Percentiles rank a stretch among this genome's conserved stretches.
Evolutionary conservation across 1,284 basidiomycete species (phyloP).

Genomic region (Trichosporon sp.): DNA sequence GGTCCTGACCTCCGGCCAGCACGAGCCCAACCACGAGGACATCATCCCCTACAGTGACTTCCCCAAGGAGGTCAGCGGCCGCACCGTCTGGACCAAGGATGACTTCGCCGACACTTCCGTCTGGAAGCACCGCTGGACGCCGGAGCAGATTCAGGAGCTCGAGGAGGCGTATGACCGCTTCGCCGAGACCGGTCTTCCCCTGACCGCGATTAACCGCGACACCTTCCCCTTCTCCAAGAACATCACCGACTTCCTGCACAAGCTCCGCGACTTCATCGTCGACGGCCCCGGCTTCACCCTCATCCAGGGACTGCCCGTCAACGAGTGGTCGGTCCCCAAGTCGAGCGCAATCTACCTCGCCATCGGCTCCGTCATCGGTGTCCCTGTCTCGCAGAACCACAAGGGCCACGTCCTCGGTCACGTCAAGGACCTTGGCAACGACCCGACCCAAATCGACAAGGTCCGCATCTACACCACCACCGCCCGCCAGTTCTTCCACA

Average conservation of each 20-base stretch:
- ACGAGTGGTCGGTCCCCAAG: constrained; percentile 45
- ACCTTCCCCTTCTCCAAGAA: constrained; percentile 28
- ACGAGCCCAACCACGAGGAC: constrained; percentile 24
- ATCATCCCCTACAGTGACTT: constrained; percentile 40
- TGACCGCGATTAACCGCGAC: constrained; percentile 33
- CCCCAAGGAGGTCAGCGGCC: constrained; percentile 42
- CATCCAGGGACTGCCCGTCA: constrained; percentile 50
- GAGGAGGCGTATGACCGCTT: constrained; percentile 32
- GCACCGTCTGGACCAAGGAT: constrained; percentile 38
- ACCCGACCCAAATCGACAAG: constrained; percentile 51
- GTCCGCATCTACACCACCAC: constrained; percentile 51
- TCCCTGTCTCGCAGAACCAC: constrained; percentile 46
- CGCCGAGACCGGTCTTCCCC: constrained; percentile 23
- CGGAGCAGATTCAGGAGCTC: constrained; percentile 31
- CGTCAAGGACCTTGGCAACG: constrained; percentile 51
- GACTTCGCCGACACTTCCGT: constrained; percentile 28
- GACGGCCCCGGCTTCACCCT: constrained; percentile 48
- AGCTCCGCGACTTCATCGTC: constrained; percentile 31
- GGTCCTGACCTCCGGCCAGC: constrained; percentile 33
- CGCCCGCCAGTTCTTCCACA: constrained; percentile 51
- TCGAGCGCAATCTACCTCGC: constrained; percentile 49
- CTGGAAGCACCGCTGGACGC: constrained; percentile 34
- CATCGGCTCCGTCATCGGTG: constrained; percentile 46
- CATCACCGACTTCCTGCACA: constrained; percentile 23
- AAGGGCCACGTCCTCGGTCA: constrained; percentile 52